Percentiles rank a stretch among this genome's conserved stretches.
Conservation (phyloP, 805 yeast species). For the Zygosaccharomyces rouxii region DNA sequence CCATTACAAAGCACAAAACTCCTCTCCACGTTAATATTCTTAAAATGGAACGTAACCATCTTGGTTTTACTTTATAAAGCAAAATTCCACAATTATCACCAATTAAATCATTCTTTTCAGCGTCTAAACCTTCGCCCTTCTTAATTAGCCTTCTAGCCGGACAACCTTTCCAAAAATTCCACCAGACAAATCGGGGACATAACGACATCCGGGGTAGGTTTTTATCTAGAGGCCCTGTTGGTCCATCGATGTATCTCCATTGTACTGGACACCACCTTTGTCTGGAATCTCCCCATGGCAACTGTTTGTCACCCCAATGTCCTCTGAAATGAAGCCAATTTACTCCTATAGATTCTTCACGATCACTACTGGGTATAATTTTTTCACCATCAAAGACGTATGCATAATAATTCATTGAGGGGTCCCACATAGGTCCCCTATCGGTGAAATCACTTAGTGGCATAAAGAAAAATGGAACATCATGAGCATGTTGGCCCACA, state of each 20-base stretch:
- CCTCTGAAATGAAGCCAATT: slow-evolving; percentile 81
- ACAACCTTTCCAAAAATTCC: slow-evolving; percentile 84
- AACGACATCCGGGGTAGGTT: slow-evolving; percentile 64
- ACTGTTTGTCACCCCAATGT: slow-evolving; percentile 84
- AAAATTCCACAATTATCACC: slow-evolving; percentile 70
- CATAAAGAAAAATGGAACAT: slow-evolving; percentile 71
- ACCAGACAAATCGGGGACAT: slow-evolving; percentile 87
- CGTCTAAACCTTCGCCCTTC: slow-evolving; percentile 69
- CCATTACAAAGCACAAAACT: slow-evolving; percentile 51
- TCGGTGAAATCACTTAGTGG: slow-evolving; percentile 91
- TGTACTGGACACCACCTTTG: slow-evolving; percentile 87
- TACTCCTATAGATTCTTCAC: slow-evolving; percentile 38
- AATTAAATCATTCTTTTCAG: slow-evolving; percentile 68
- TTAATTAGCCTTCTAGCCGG: slow-evolving; percentile 67
- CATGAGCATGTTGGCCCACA: slow-evolving; percentile 96
- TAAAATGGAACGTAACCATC: slow-evolving; percentile 45
- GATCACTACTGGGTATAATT: slow-evolving; percentile 38
- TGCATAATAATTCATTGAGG: slow-evolving; percentile 72
- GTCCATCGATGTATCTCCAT: slow-evolving; percentile 89
- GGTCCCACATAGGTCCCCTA: slow-evolving; percentile 94
- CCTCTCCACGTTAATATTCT: slow-evolving; percentile 60
- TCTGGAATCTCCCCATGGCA: slow-evolving; percentile 64
- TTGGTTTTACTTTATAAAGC: slow-evolving; percentile 50
- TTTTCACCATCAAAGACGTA: slow-evolving; percentile 67
- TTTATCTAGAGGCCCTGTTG: slow-evolving; percentile 82